Conservation (phyloP, 2,329 filamentous ascomycete species). For the Penicillium hordei region DNA sequence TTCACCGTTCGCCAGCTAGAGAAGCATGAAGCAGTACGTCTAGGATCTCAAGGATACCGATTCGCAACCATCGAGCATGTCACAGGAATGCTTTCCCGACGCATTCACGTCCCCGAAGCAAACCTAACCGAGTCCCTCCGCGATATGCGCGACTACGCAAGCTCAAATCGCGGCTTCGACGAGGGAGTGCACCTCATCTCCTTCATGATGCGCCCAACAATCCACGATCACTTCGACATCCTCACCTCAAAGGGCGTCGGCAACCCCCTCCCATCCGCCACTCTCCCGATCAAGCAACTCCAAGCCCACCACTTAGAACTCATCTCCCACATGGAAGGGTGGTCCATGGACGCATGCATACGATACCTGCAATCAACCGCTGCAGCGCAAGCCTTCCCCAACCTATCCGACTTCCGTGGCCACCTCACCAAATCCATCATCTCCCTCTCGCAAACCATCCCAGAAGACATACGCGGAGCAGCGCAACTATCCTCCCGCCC, state of each 20-base stretch:
- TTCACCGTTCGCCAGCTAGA: conserved; percentile 70
- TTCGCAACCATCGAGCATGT: conserved; percentile 72
- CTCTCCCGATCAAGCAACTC: conserved; percentile 55
- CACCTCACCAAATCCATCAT: conserved; percentile 46
- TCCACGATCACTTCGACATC: conserved; percentile 63
- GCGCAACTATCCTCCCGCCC: conserved; percentile 41
- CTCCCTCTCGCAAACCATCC: conserved; percentile 45
- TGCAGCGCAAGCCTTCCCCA: conserved; percentile 24
- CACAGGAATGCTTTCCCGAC: conserved; percentile 64
- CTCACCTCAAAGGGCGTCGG: conserved; percentile 58
- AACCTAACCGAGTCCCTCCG: conserved; percentile 63
- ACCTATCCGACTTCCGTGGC: conserved; percentile 43
- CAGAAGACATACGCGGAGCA: conserved; percentile 33
- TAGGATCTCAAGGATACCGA: conserved; percentile 73
- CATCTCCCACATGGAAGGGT: conserved; percentile 45
- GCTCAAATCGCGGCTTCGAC: conserved; percentile 30
- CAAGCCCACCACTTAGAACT: conserved; percentile 58
- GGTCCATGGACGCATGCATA: conserved; percentile 38
- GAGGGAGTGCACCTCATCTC: conserved; percentile 45
- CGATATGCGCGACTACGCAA: conserved; percentile 61
- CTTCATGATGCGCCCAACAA: conserved; percentile 47
- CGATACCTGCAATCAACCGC: conserved; percentile 34
- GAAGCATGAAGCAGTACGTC: conserved; percentile 59
- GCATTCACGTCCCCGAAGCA: conserved; percentile 68
- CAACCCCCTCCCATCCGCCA: conserved; percentile 62